Evolutionary conservation across 1,139 yeast species (phyloP).

Genomic region (Pichia sp.): DNA sequence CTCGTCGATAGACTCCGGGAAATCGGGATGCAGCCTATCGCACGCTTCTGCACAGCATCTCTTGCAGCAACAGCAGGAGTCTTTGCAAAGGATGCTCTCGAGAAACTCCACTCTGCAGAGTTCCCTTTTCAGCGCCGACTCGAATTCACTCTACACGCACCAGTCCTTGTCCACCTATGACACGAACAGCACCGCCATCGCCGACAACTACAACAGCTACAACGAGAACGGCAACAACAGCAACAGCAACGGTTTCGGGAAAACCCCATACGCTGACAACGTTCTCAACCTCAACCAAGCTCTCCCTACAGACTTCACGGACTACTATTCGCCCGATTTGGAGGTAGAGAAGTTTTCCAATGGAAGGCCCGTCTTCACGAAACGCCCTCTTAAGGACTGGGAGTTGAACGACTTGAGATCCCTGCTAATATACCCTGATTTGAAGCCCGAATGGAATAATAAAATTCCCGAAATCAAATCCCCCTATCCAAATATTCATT

Average conservation of each 20-base stretch:
- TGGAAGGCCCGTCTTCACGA: constrained; percentile 60
- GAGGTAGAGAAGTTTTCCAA: constrained; percentile 46
- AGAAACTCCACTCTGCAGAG: constrained; percentile 15
- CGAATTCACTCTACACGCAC: constrained; percentile 21
- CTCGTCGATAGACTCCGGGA: constrained; percentile 25
- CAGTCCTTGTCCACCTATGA: constrained; percentile 14
- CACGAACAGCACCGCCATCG: constrained; percentile 2
- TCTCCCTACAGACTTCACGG: constrained; percentile 45
- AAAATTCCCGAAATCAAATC: constrained; percentile 42
- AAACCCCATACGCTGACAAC: background rate
- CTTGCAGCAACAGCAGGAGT: constrained; percentile 19
- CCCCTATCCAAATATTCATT: constrained; percentile 28
- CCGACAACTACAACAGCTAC: background rate
- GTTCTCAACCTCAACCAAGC: constrained; percentile 35
- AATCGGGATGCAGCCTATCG: constrained; percentile 20
- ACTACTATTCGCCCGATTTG: constrained; percentile 55
- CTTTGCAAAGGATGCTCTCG: constrained; percentile 13
- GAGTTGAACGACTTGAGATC: constrained; percentile 61
- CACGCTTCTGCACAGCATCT: constrained; percentile 18
- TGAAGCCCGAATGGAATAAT: constrained; percentile 51
- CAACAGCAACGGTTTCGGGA: no score
- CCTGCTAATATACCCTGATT: constrained; percentile 46
- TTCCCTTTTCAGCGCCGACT: constrained; percentile 23
- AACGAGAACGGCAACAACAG: constrained; percentile 4
- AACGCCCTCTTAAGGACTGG: constrained; percentile 60